Conservation (phyloP, 805 yeast species). For the Candida michaelii region DNA sequence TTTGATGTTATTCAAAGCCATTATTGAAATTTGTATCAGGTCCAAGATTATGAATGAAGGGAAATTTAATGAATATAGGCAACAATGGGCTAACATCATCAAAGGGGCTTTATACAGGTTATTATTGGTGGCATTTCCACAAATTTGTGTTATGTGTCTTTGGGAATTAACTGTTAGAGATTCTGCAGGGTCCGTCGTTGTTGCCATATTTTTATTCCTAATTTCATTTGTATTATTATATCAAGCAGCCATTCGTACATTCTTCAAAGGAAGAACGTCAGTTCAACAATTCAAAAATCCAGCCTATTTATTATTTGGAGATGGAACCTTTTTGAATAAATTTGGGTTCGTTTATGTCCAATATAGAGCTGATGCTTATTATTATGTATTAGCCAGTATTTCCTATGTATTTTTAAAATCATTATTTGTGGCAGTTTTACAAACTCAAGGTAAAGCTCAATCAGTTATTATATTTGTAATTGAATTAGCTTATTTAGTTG, state of each 20-base stretch:
- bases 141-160: constrained; percentile 71
- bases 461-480: constrained; percentile 73
- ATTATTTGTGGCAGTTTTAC: constrained; percentile 83
- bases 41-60: constrained; percentile 58
- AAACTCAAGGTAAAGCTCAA: constrained; percentile 75
- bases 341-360: constrained; percentile 93
- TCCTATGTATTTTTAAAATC: constrained; percentile 70
- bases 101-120: constrained; percentile 89
- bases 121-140: constrained; percentile 83
- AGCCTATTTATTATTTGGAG: constrained; percentile 87
- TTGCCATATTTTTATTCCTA: constrained; percentile 70
- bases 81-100: constrained; percentile 77
- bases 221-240: constrained; percentile 58
- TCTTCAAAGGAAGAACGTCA: constrained; percentile 73
- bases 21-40: constrained; percentile 61
- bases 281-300: constrained; percentile 78
- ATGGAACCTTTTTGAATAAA: constrained; percentile 72
- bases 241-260: constrained; percentile 75
- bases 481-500: constrained; percentile 69
- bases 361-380: constrained; percentile 83
- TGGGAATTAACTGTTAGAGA: constrained; percentile 89
- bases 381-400: constrained; percentile 70
- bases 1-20: constrained; percentile 64
- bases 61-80: constrained; percentile 74
- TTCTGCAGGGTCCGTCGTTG: constrained; percentile 77